Conservation (phyloP, 805 yeast species). For the Priceomyces carsonii region DNA sequence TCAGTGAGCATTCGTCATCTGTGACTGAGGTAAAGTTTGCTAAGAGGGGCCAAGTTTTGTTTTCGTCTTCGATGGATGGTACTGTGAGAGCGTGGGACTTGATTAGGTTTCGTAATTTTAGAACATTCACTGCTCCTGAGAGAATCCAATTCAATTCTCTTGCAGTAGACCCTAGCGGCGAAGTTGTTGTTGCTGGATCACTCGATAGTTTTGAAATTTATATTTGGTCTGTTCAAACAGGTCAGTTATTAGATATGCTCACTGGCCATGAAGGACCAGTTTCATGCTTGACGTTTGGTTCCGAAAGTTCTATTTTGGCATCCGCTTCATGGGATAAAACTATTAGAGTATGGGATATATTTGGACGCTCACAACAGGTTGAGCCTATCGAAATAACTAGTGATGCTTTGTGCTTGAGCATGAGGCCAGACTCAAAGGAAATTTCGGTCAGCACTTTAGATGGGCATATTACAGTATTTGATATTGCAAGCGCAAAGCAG, state of each 20-base stretch:
- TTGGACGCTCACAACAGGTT: conserved; percentile 80
- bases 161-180: conserved; percentile 97
- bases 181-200: conserved; percentile 93
- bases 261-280: conserved; percentile 97
- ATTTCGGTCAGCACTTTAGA: conserved; percentile 85
- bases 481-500: conserved; percentile 79
- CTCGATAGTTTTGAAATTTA: conserved; percentile 86
- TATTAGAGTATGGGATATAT: conserved; percentile 88
- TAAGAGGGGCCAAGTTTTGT: conserved; percentile 84
- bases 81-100: conserved; percentile 98
- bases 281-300: conserved; percentile 82
- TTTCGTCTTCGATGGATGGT: conserved; percentile 92
- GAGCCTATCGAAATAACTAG: conserved; percentile 87
- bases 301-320: conserved; percentile 73
- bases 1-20: conserved; percentile 85
- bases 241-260: conserved; percentile 82
- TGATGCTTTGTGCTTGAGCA: conserved; percentile 78
- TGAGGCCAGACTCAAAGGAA: conserved; percentile 93
- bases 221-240: conserved; percentile 97
- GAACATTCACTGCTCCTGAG: conserved; percentile 90
- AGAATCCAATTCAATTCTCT: conserved; percentile 83
- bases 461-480: conserved; percentile 85
- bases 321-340: conserved; percentile 97
- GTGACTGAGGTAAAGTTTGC: conserved; percentile 89
- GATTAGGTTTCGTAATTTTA: conserved; percentile 86